Evolutionary conservation across 192 early-diverging fungal genomes (phyloP).

Genomic region (Backusella luteola): DNA sequence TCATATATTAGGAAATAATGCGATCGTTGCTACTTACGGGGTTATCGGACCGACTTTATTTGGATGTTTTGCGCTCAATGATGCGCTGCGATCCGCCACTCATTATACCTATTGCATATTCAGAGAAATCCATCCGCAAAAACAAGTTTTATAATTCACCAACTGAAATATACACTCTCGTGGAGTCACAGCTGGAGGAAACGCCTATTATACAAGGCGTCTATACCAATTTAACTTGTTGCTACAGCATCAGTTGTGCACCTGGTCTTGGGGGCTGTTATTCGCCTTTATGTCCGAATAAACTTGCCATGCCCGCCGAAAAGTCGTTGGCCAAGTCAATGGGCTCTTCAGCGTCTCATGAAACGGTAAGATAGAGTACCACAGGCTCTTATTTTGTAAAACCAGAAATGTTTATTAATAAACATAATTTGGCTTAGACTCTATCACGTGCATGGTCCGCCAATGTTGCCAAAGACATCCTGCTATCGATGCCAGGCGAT

Average conservation of each 20-base stretch:
- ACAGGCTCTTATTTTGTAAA: not conserved
- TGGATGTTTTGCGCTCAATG: slow-evolving; percentile 22
- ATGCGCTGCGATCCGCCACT: slow-evolving; percentile 23
- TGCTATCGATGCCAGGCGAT: slow-evolving; percentile 60
- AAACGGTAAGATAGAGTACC: slow-evolving; percentile 1
- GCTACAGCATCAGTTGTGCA: slow-evolving; percentile 56
- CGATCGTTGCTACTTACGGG: slow-evolving; percentile 20
- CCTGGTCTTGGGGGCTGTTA: slow-evolving; percentile 32
- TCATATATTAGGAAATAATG: slow-evolving; percentile 16
- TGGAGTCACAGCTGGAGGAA: not conserved
- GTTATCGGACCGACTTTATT: slow-evolving; percentile 10
- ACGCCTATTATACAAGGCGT: slow-evolving; percentile 64
- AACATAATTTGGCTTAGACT: slow-evolving; percentile 13
- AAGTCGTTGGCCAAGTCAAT: not conserved
- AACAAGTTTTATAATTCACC: slow-evolving; percentile 36
- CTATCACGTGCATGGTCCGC: slow-evolving; percentile 64
- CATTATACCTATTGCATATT: slow-evolving; percentile 32
- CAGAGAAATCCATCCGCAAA: slow-evolving; percentile 29
- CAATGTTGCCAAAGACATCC: slow-evolving; percentile 68
- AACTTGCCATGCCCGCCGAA: not conserved
- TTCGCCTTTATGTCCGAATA: slow-evolving; percentile 33
- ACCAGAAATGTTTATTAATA: slow-evolving; percentile 3
- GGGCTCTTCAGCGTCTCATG: slow-evolving; percentile 3
- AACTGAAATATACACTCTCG: slow-evolving; percentile 32
- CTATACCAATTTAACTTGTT: slow-evolving; percentile 84